These are phyloP conservation scores for Hibiscus syriacus DNA, from an alignment of 345 rosid species.

Conservation along the genomic window DNA sequence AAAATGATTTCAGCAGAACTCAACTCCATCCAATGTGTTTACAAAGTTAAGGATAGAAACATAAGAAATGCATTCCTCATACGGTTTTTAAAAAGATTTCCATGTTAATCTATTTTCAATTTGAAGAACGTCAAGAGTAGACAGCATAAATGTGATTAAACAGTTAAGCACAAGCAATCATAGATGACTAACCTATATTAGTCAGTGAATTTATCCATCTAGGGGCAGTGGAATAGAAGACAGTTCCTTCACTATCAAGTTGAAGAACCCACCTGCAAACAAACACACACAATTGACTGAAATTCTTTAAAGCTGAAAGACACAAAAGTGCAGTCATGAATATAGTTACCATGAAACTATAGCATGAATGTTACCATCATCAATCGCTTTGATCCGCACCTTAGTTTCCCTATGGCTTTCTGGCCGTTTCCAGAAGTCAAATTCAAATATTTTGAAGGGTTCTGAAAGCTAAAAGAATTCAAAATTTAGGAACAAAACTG, in stretches of 20 bases:
- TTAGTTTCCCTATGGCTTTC: constrained; percentile 53
- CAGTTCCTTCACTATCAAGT: constrained; percentile 74
- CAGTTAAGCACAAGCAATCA: background rate
- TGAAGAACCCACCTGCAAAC: constrained; percentile 85
- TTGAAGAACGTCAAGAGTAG: background rate
- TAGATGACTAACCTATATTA: constrained; percentile 33
- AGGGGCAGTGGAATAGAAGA: constrained; percentile 90
- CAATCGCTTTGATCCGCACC: constrained; percentile 43
- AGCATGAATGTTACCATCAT: constrained; percentile 68
- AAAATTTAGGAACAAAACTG: constrained; percentile 28
- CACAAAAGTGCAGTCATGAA: constrained; percentile 4
- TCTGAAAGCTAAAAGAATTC: constrained; percentile 75
- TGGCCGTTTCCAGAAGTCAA: constrained; percentile 93
- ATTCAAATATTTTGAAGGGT: constrained; percentile 80
- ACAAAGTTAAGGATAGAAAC: background rate
- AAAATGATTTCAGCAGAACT: background rate
- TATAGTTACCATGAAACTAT: constrained; percentile 66
- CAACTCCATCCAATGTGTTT: background rate
- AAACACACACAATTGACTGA: background rate
- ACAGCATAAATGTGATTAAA: background rate
- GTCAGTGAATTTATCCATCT: constrained; percentile 53
- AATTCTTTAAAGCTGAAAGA: background rate
- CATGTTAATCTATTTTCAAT: constrained; percentile 5
- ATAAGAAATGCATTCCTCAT: background rate
- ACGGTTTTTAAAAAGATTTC: constrained; percentile 1